Evolutionary conservation across 495 filamentous ascomycete species (phyloP), one percentile per base, ranked within the genome.

Genomic region (Platismatia glauca): DNA sequence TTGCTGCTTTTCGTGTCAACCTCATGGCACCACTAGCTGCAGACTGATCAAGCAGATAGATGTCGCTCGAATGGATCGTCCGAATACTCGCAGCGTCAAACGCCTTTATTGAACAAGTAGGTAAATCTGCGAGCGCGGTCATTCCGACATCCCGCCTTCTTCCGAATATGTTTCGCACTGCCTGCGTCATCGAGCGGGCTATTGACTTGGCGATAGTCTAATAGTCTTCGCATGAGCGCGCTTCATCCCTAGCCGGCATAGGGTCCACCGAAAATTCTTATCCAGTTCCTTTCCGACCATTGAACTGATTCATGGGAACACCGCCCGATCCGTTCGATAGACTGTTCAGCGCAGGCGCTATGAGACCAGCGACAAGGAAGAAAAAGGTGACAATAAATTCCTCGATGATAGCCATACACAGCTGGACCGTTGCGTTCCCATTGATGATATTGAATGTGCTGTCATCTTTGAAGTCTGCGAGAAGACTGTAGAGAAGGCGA

Each of bases 401-500:
- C 59, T 59, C 39, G 37, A 61, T 43, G 20, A 67, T 46, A 29
- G 57, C 48, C 65, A 67, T 67, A 37, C 43, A 59, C 4, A 48
- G 29, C 43, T 55, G 61, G 2, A 61, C 62, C 9, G 34, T 55
- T 24, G 60, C 53, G 7, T 61, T 65, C 11, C 65, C 62, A 31
- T n/a, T 44, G 7, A 56, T 16, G 16, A 62, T 31, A 35, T 39
- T 27, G 58, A 65, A 46, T 9, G 38, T 58, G 46, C 41, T 38
- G 38, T 46, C 27, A 33, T 66, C 29, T 35, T 39, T n/a, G 44
- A 67, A 67, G 20, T 41, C 53, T 4, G 43, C 65, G 11, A 67
- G 35, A 22, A 65, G 35, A 31, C 46, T 48, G 58, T 65, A 67
- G 13, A 65, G 31, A 29, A 67, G 29, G n/a, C 65, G 62, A 15